These are phyloP conservation scores for Lichtheimia ramosa DNA, from an alignment of 371 early-diverging fungal genomes.

Conservation along the genomic window DNA sequence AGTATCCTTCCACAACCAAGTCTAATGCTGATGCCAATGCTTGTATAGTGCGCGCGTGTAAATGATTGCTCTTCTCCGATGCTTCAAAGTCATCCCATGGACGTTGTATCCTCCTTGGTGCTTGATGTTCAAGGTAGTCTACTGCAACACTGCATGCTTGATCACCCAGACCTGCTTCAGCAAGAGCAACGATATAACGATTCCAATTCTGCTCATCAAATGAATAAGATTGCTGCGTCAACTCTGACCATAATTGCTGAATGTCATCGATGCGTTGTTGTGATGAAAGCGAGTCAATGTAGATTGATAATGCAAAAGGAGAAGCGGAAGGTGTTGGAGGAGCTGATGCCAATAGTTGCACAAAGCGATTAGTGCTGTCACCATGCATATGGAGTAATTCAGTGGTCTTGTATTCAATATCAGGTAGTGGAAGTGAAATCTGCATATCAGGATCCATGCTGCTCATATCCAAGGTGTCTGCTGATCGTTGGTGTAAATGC, in stretches of 20 bases:
- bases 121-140: constrained; percentile 3
- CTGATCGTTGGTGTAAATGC: constrained; percentile 9
- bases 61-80: constrained; percentile 11
- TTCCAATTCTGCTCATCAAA: constrained; percentile 51
- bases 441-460: constrained; percentile 9
- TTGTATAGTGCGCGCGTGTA: constrained; percentile 22
- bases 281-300: constrained; percentile 25
- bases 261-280: constrained; percentile 22
- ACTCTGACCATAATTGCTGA: constrained; percentile 25
- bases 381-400: constrained; percentile 5
- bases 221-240: constrained; percentile 19
- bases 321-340: constrained; percentile 5
- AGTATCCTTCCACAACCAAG: constrained; percentile 6
- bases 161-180: constrained; percentile 6
- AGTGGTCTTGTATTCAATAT: not conserved
- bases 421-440: not conserved
- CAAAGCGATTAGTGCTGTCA: not conserved
- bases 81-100: not conserved
- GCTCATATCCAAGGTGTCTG: not conserved
- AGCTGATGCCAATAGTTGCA: not conserved
- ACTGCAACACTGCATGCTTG: constrained; percentile 21
- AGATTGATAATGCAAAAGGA: constrained; percentile 38
- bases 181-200: constrained; percentile 22
- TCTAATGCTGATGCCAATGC: constrained; percentile 20
- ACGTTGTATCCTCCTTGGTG: not conserved